Conservation (phyloP, 2,329 filamentous ascomycete genomes). For the Phaeosphaeria sp. region DNA sequence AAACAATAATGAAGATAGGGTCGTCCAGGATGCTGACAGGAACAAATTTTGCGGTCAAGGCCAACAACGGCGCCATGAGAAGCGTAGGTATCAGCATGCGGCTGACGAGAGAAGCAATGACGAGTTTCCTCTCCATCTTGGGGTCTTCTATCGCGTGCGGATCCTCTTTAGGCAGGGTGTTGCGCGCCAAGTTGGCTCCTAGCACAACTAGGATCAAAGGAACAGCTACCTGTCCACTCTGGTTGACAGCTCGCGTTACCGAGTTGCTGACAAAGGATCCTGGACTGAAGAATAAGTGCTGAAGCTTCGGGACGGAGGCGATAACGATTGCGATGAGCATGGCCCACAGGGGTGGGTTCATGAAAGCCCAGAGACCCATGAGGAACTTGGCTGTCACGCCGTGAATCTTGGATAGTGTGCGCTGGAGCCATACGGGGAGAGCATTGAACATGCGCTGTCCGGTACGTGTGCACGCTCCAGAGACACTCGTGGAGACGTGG, state of each 20-base stretch:
- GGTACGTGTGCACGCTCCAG: constrained; percentile 36
- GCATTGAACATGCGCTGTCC: constrained; percentile 52
- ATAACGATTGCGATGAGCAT: constrained; percentile 93
- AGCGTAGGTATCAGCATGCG: constrained; percentile 92
- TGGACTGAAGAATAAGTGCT: constrained; percentile 84
- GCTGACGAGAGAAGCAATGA: constrained; percentile 83
- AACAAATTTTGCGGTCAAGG: constrained; percentile 85
- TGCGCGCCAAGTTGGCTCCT: constrained; percentile 91
- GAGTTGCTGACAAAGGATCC: constrained; percentile 93
- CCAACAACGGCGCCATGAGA: constrained; percentile 90
- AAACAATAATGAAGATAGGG: constrained; percentile 97
- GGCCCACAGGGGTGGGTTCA: constrained; percentile 98
- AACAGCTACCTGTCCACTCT: constrained; percentile 89
- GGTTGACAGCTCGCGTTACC: constrained; percentile 83
- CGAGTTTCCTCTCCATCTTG: constrained; percentile 72
- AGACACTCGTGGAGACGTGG: constrained; percentile 28
- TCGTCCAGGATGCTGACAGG: constrained; percentile 95
- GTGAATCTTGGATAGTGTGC: constrained; percentile 52
- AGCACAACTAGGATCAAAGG: constrained; percentile 94
- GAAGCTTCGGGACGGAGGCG: constrained; percentile 82
- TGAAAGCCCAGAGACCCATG: constrained; percentile 83
- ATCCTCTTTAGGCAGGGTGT: constrained; percentile 76
- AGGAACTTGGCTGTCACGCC: constrained; percentile 59
- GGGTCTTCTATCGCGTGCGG: constrained; percentile 73
- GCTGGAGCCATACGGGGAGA: constrained; percentile 63